Evolutionary conservation across 208 protist species (phyloP), one percentile per base, ranked within the genome.

Genomic region (Jaenimonas drosophilae): DNA sequence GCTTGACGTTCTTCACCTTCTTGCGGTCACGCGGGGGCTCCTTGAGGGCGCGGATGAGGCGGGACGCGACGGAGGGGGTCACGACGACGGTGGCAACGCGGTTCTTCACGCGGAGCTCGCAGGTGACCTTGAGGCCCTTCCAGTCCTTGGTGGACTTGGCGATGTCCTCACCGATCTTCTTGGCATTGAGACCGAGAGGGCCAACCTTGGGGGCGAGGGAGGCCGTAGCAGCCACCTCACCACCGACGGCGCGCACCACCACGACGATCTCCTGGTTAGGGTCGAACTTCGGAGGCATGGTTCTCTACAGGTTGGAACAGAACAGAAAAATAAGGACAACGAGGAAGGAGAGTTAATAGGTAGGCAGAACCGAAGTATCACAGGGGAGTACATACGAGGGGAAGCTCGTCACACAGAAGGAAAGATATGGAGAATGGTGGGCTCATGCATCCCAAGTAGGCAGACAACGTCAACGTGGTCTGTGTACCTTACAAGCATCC

Each of bases 161-260:
- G 66, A 99, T 99, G 63, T 99, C 97, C 62, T 99, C 98, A 80
- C 97, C 97, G 63, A 99, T 93, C 78, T 99, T 99, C 91, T 99
- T 99, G 53, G 98, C 97, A 59, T 97, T 97, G 24, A 99, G 79
- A 91, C 98, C 98, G 31, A 99, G 91, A 36, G 98, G 97, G 92
- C 98, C 98, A 65, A 99, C 82, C 87, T 99, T 99, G 31, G 98
- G 98, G 54, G 98, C 97, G 5, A 99, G 83, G 11, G 97, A 91
- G 26, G 98, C 91, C 26, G 94, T 96, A 46, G 92, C 96, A 46
- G 84, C 94, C 54, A 97, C 95, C 77, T 99, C 98, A 72, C 98
- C 98, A 73, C 98, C 98, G 33, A 97, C 85, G 40, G 92, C 95
- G 50, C 97, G 95, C 56, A 99, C 77, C 68, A 94, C 88, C 37